These are phyloP conservation scores for Pittosporum tobira DNA, from an alignment of 129 eudicot species.

Conservation along the genomic window DNA sequence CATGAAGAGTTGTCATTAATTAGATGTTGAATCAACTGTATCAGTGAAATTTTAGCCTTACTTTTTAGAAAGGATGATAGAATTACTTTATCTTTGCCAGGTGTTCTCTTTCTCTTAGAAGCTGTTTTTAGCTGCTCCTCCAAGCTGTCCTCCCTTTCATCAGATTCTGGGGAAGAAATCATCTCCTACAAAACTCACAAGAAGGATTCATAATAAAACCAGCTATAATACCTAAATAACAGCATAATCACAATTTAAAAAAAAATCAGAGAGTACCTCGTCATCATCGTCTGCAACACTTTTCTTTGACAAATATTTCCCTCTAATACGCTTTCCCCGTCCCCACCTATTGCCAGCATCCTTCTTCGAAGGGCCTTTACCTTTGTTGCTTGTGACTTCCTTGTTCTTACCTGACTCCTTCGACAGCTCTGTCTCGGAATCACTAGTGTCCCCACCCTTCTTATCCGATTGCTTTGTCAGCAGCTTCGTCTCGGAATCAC, in stretches of 20 bases:
- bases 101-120: slow-evolving; percentile 59
- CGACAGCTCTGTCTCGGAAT: too few relatives aligned
- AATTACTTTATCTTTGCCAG: slow-evolving; percentile 46
- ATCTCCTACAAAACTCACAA: slow-evolving; percentile 31
- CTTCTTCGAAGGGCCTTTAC: slow-evolving; percentile 36
- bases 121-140: slow-evolving; percentile 33
- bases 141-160: slow-evolving; percentile 32
- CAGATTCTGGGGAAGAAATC: slow-evolving; percentile 37
- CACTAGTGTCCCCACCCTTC: too few relatives aligned
- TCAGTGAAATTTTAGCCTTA: too few relatives aligned
- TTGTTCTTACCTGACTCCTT: too few relatives aligned
- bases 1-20: background rate
- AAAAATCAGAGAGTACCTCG: slow-evolving; percentile 18
- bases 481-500: too few relatives aligned
- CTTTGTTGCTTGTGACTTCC: slow-evolving; percentile 25
- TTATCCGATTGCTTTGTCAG: too few relatives aligned
- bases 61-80: too few relatives aligned
- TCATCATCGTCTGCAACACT: slow-evolving; percentile 33
- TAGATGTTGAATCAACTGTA: too few relatives aligned
- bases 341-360: slow-evolving; percentile 40
- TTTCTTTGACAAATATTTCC: slow-evolving; percentile 37
- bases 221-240: background rate
- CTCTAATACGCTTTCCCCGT: slow-evolving; percentile 32
- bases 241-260: background rate
- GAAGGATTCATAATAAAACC: background rate